Percentiles rank a stretch among this genome's conserved stretches.
These are phyloP conservation scores for Cyclotella sp. DNA, from an alignment of 108 stramenopile species.

Conservation along the genomic window DNA sequence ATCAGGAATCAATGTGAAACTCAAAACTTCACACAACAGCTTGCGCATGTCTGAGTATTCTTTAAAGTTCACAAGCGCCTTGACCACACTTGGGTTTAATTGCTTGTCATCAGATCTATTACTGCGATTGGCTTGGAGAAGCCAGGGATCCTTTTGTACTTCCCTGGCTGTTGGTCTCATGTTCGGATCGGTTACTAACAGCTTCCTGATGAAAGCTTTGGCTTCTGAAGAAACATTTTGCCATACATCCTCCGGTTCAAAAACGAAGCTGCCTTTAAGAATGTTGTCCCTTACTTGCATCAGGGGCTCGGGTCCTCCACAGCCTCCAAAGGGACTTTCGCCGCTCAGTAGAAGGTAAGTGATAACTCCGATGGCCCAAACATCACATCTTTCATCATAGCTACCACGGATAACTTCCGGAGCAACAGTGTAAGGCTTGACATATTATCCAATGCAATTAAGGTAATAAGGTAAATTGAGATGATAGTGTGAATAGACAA, in stretches of 20 bases:
- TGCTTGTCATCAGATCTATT: conserved; percentile 41
- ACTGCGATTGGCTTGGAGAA: conserved; percentile 47
- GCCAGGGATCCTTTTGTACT: conserved; percentile 73
- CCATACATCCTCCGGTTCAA: conserved; percentile 84
- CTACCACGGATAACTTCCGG: conserved; percentile 87
- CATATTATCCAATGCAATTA: background rate
- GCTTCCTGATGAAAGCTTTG: conserved; percentile 68
- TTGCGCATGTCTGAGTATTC: conserved; percentile 84
- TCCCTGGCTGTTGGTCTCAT: conserved; percentile 76
- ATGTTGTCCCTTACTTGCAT: conserved; percentile 66
- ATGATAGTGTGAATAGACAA: background rate
- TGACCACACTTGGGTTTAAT: conserved; percentile 68
- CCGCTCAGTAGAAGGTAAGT: conserved; percentile 85
- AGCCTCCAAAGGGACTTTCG: conserved; percentile 89
- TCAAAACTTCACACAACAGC: conserved; percentile 79
- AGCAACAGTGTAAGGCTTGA: conserved; percentile 78
- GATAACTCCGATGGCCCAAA: conserved; percentile 84
- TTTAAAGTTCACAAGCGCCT: conserved; percentile 76
- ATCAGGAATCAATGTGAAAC: conserved; percentile 84
- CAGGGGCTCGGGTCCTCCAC: conserved; percentile 71
- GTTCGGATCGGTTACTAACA: conserved; percentile 69
- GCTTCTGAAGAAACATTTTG: conserved; percentile 68
- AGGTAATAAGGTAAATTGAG: too few species aligned
- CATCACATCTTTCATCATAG: conserved; percentile 86
- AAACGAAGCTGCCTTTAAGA: conserved; percentile 52